These are phyloP conservation scores for Coffea humblotiana DNA, from an alignment of 305 asterid genomes.

Conservation along the genomic window DNA sequence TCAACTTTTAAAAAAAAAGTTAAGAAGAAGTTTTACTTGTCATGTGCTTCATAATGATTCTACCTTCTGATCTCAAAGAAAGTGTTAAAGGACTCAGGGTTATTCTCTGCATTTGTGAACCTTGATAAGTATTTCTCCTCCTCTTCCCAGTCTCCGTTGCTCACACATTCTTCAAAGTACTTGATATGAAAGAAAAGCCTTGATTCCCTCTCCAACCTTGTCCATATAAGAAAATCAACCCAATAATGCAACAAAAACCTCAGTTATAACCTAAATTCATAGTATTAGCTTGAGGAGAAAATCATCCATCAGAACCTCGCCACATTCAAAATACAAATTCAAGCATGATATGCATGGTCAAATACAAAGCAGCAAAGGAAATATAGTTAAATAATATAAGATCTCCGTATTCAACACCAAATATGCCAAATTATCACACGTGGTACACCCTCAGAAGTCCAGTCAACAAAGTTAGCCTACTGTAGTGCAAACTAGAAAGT, in stretches of 20 bases:
- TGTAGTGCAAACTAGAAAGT: too few species aligned
- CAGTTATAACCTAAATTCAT: too few species aligned
- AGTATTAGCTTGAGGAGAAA: conserved; percentile 21
- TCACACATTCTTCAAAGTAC: conserved; percentile 53
- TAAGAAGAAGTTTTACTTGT: conserved; percentile 34
- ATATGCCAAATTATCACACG: not conserved
- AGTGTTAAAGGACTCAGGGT: conserved; percentile 49
- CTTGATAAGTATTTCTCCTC: conserved; percentile 56
- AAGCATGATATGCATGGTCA: too few species aligned
- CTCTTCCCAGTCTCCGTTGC: conserved; percentile 65
- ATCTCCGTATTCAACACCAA: not conserved
- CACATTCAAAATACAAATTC: too few species aligned
- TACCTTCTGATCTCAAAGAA: conserved; percentile 64
- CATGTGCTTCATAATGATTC: conserved; percentile 63
- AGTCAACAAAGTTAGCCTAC: too few species aligned
- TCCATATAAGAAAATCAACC: too few species aligned
- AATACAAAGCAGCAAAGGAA: not conserved
- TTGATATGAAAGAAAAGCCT: conserved; percentile 55
- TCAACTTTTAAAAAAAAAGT: too few species aligned
- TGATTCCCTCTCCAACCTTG: too few species aligned
- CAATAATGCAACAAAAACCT: too few species aligned
- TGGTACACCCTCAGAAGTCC: conserved; percentile 71
- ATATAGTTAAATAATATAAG: not conserved
- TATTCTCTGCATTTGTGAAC: conserved; percentile 55
- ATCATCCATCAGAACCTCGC: too few species aligned